Evolutionary conservation across 768 basidiomycete genomes (phyloP), one percentile per base, ranked within the genome.

Genomic region (Ramaria sp.): DNA sequence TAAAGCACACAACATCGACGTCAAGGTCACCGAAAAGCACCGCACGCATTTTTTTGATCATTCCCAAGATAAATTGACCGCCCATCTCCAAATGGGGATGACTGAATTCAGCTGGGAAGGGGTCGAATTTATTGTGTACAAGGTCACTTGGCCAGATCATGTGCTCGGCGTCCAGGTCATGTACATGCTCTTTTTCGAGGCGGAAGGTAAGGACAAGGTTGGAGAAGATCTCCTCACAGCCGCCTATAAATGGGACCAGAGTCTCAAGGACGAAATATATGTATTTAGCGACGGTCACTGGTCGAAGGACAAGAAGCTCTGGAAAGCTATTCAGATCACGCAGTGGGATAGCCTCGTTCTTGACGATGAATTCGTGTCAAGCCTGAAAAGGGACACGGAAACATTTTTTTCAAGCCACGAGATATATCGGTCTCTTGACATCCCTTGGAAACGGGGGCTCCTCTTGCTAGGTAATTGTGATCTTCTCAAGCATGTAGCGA

Each of bases 401-500:
- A 66, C 65, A 0, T 75, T 75, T 65, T 72, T 71, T 63, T 60
- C 62, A 28, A 67, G 66, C 37, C 65, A 71, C 56, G 57, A 66
- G 39, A 60, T 68, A 1, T 75, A 73, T 60, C 63, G 66, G 47
- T 64, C 67, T 38, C 61, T 74, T 2, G 64, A 61, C 1, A 70
- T 74, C 10, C 66, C 71, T 3, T 75, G 73, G 73, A 62, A 65
- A 52, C 55, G 60, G 16, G 59, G 60, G 5, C 53, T 65, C 44
- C 47, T 65, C 18, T 27, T 56, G 48, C 34, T 50, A 15, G 56
- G 56, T 50, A 25, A 30, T 6, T n/a, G n/a, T n/a, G n/a, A n/a
- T n/a, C n/a, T n/a, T n/a, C n/a, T n/a, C n/a, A n/a, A n/a, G n/a
- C n/a, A n/a, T n/a, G n/a, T n/a, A n/a, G n/a, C n/a, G n/a, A n/a